Conservation (phyloP, 805 yeast species). For the Monosporozyma solicola region DNA sequence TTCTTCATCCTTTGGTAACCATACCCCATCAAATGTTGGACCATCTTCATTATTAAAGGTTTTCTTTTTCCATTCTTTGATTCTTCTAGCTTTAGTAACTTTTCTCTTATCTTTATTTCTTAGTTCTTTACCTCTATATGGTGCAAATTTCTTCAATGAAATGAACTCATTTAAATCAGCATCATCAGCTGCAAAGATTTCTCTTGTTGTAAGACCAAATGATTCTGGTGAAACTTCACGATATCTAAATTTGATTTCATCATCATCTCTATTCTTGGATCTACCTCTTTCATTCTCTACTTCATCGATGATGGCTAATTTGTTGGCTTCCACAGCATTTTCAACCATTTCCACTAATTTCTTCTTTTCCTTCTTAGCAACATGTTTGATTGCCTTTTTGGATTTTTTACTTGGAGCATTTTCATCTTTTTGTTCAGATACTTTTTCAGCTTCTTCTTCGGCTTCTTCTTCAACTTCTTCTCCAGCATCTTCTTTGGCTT, state of each 20-base stretch:
- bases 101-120: conserved; percentile 73
- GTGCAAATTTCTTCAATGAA: conserved; percentile 88
- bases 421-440: conserved; percentile 32
- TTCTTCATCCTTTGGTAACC: conserved; percentile 15
- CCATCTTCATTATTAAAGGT: conserved; percentile 62
- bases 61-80: conserved; percentile 83
- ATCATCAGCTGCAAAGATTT: conserved; percentile 86
- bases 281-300: conserved; percentile 51
- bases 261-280: conserved; percentile 34
- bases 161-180: conserved; percentile 72
- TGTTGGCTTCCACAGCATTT: conserved; percentile 66
- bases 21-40: conserved; percentile 13
- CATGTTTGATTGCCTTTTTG: conserved; percentile 46
- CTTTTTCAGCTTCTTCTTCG: conserved; percentile 13
- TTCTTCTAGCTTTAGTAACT: conserved; percentile 69
- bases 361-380: conserved; percentile 53
- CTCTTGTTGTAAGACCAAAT: conserved; percentile 77
- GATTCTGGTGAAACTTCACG: conserved; percentile 94
- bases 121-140: conserved; percentile 72
- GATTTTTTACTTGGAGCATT: conserved; percentile 34
- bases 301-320: conserved; percentile 56
- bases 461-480: conserved; percentile 13
- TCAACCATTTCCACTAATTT: conserved; percentile 61
- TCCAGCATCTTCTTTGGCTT: conserved; percentile 2
- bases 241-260: conserved; percentile 52